Evolutionary conservation across 2,329 filamentous ascomycete genomes (phyloP), one percentile per base, ranked within the genome.

Genomic region (Hypomyces perniciosus): DNA sequence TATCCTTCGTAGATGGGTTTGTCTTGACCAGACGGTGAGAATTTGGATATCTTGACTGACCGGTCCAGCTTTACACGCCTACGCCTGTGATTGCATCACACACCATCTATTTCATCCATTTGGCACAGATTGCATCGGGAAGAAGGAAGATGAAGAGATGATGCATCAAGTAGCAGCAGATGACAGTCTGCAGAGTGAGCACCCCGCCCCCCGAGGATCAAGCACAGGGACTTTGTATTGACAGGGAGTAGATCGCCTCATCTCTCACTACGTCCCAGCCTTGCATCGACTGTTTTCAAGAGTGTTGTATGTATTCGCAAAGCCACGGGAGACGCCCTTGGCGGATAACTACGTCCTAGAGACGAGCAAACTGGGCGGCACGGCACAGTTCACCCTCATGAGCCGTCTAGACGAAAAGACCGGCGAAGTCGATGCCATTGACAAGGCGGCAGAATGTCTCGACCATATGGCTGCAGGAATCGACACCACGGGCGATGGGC

Each of bases 401-500:
- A 76, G 74, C 60, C 77, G 81, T 33, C 76, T 87, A 56, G 67
- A 79, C 61, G 68, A 80, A 59, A 72, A 80, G 67, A 64, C 67
- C 5, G 60, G 54, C 4, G 65, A 70, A 4, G 70, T 85, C 33
- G 72, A 78, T 33, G 64, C 70, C 4, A 66, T 79, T 3, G 76
- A 83, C 58, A 76, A 80, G 55, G 83, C 83, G 0, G 83, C 84
- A 20, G 85, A 88, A 65, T 85, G 81, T 58, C 76, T 85, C 51
- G 84, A 88, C 58, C 84, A 88, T 63, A 82, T 88, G 79, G 81
- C 79, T 0, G 84, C 84, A 0, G 85, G 84, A 0, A 86, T 88
- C 53, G 84, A 88, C 58, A 88, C 85, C 1, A 87, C 84, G 0
- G 83, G 84, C 12, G 84, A 88, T 57, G 82, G 75, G 0, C 70